Evolutionary conservation across 140 eudicot genomes (phyloP), one percentile per base, ranked within the genome.

Genomic region (Cichorium intybus): DNA sequence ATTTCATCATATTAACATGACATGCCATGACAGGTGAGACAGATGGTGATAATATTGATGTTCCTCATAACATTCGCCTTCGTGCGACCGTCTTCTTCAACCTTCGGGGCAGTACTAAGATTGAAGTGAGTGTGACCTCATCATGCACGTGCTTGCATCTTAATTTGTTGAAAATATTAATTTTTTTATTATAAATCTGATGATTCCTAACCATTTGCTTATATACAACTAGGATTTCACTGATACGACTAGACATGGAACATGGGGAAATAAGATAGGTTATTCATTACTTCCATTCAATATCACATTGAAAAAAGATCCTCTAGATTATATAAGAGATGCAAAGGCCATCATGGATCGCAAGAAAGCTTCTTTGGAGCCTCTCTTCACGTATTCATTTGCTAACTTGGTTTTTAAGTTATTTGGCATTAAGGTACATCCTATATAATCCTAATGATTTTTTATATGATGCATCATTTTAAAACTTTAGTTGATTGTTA

Each of bases 1-100:
- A 34, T 41, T 45, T 56, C 20, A 45, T 16, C 1, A 12, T 43
- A 37, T 20, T 43, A 45, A 33, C 28, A 68, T 24, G 56, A 31
- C 60, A 18, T 39, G 6, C n/a, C n/a, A 1, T n/a, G 45, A 56
- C 61, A 70, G 57, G 66, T 35, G 73, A 58, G 23, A 23, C 11
- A 17, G 51, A 24, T 31, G 18, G 5, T 7, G 10, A 62, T 10
- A 45, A 16, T 15, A 72, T 8, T 67, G 61, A 18, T 60, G 18
- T 82, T 14, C 89, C 89, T 0, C 70, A 60, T 45, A 56, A 68
- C 20, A 69, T 84, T 4, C 76, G 82, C 21, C 62, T 84, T 10
- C 82, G 93, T 62, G 80, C 89, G 68, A 64, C 81, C 12, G 52
- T 81, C 41, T 50, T 81, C 58, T 77, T 87, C 48, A 87, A 87